phyloP scores from a whole-genome alignment of 2,329 filamentous ascomycete species.

The Dothistroma septosporum region DNA sequence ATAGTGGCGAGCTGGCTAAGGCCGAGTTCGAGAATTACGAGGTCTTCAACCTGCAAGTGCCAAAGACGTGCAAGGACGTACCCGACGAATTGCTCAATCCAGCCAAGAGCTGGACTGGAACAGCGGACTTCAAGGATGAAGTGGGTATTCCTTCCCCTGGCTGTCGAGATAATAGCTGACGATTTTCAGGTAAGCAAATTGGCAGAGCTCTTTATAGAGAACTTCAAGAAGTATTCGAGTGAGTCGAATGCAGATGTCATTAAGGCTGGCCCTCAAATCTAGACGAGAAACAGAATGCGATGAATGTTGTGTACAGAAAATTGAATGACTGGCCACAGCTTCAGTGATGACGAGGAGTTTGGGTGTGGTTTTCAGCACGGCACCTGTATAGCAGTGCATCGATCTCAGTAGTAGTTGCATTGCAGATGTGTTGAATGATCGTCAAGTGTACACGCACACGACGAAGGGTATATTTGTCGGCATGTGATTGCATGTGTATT shows the following conservation, averaged over 20 bases:
- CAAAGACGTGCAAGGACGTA: conserved; percentile 83
- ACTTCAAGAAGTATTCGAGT: conserved; percentile 90
- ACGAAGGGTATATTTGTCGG: no score
- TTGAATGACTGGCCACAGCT: background rate
- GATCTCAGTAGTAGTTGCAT: background rate
- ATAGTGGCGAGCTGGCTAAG: conserved; percentile 91
- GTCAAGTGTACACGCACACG: no score
- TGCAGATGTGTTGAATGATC: background rate
- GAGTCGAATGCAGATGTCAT: conserved; percentile 50
- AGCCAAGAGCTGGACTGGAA: conserved; percentile 82
- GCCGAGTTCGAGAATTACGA: conserved; percentile 93
- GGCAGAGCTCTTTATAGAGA: conserved; percentile 83
- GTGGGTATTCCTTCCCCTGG: background rate
- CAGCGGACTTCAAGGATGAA: conserved; percentile 76
- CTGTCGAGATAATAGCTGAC: background rate
- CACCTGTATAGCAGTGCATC: background rate
- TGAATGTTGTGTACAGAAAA: background rate
- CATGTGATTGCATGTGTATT: no score
- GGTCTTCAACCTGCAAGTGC: conserved; percentile 94
- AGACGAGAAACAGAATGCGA: background rate
- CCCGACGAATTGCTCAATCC: conserved; percentile 93
- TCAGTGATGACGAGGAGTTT: background rate
- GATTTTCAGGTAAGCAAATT: conserved; percentile 70
- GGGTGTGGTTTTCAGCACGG: background rate
- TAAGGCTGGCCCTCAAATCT: conserved; percentile 40